Conservation (phyloP, 2,329 filamentous ascomycete genomes). For the Plectosphaerella sp. region DNA sequence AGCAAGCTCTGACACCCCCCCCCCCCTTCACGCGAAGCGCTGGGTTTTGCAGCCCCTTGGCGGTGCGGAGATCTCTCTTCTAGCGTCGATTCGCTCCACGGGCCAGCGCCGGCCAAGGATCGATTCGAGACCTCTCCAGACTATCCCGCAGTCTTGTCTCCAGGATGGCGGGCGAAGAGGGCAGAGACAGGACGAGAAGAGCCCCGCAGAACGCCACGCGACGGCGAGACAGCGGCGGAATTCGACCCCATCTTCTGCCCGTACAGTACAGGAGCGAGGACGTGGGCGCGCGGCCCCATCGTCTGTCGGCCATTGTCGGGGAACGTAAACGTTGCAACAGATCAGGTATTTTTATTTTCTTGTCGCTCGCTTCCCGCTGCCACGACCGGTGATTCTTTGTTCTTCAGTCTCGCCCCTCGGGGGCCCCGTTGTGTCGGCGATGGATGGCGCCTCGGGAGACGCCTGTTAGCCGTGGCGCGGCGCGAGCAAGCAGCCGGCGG, state of each 20-base stretch:
- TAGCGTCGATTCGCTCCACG: not conserved
- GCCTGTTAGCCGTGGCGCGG: no score
- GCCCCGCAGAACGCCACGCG: constrained; percentile 14
- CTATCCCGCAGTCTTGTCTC: no score
- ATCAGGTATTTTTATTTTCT: no score
- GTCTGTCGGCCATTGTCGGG: constrained; percentile 1
- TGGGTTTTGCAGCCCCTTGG: not conserved
- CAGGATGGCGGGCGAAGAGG: not conserved
- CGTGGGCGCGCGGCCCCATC: not conserved
- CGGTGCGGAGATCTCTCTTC: not conserved
- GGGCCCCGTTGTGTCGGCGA: no score
- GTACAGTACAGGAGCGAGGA: no score
- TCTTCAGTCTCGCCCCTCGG: no score
- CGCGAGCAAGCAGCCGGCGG: no score
- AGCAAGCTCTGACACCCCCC: not conserved
- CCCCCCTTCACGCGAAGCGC: not conserved
- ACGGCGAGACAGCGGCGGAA: constrained; percentile 15
- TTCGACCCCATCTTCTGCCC: not conserved
- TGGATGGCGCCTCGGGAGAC: no score
- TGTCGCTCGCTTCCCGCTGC: no score
- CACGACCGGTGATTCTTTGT: no score
- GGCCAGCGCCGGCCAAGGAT: not conserved
- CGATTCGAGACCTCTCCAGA: not conserved
- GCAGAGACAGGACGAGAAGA: not conserved
- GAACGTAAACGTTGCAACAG: no score